Base-by-base conservation (phyloP, 202 grass and related monocot genomes). In the Alloteropsis angusta region DNA sequence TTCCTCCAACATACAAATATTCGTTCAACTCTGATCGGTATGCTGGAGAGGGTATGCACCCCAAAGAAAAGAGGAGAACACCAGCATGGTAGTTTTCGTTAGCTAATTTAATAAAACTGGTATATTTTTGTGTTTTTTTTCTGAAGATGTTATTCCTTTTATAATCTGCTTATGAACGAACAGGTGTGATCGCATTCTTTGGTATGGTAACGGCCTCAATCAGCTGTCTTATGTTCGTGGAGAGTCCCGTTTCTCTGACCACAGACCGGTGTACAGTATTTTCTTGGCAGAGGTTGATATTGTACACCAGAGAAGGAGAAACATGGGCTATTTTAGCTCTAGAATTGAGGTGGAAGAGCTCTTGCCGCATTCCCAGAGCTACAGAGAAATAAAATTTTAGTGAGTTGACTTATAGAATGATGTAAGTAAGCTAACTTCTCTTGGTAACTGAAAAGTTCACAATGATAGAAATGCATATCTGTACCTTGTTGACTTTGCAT, bases 1-100 rank as follows among this genome's bases (percentile, higher is more conserved):
- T 97, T 72, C 93, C 93, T 60, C 93, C 93, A 28, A 97, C 93
- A 21, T 97, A 97, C 53, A 97, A 97, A 86, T 97, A 93, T 80
- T 97, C 90, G 8, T 93, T 88, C 74, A 97, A 97, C 76, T 97
- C 93, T 37, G 93, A 97, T 72, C 86, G 93, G 16, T 97, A 93
- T 34, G 85, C 93, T 3, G 93, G 93, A 34, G 90, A 91, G 70
- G 93, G 87, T 30, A 80, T 89, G 76, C 82, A 84, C 67, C 76
- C 81, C 22, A 97, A 97, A 85, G 93, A 90, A 56, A 97, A 97
- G 61, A 77, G 90, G 74, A 82, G 90, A 77, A 97, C 93, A 14
- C 93, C 93, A 47, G 93, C 93, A 80, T 97, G 93, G 93, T 97
- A 90, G 49, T 18, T 68, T 57, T 49, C 48, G 28, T 78, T n/a